Percentiles rank a stretch among this genome's conserved stretches.
Evolutionary conservation across 2,329 filamentous ascomycete genomes (phyloP).

Genomic region (Botrytis paeoniae): DNA sequence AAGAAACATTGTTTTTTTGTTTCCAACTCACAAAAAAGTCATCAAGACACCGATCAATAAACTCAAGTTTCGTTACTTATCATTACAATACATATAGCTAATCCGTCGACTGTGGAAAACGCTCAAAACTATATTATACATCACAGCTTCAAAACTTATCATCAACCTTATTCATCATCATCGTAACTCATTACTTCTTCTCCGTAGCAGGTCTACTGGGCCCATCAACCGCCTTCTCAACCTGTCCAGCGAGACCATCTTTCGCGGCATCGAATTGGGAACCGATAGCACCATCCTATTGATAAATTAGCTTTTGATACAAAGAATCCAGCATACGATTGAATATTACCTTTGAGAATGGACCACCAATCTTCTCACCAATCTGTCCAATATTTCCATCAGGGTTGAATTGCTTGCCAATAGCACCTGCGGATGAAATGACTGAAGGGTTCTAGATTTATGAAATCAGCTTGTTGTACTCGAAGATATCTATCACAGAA

Average conservation of each 20-base stretch:
- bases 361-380: conserved; percentile 9
- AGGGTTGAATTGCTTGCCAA: conserved; percentile 8
- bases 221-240: conserved; percentile 12
- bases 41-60: background rate
- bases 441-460: background rate
- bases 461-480: background rate
- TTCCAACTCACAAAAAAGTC: background rate
- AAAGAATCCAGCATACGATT: accelerated
- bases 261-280: conserved; percentile 8
- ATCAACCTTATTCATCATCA: background rate
- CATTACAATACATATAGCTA: background rate
- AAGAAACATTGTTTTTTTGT: background rate
- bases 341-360: conserved; percentile 2
- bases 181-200: background rate
- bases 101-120: background rate
- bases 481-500: no score
- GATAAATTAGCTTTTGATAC: background rate
- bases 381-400: conserved; percentile 9
- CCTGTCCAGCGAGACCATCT: conserved; percentile 11
- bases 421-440: background rate
- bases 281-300: conserved; percentile 1
- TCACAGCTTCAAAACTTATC: background rate
- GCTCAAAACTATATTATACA: background rate
- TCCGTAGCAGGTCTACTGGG: conserved; percentile 10
- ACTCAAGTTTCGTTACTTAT: background rate